Conservation (phyloP, 23 red algal species). For the Gracilariopsis chorda region DNA sequence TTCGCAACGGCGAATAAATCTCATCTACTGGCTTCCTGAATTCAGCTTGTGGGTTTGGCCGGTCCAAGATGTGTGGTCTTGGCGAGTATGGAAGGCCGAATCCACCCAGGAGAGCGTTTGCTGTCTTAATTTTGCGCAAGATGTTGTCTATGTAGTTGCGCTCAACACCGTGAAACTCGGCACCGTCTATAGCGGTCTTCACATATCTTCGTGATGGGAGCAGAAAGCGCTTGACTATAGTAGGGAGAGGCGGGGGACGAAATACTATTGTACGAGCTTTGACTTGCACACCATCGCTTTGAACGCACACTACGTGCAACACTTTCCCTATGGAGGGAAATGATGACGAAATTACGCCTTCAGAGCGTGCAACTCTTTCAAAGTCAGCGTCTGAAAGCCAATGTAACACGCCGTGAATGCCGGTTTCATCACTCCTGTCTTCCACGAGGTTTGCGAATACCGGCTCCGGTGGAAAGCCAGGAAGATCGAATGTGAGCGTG, state of each 20-base stretch:
- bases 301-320: not conserved
- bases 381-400: slow-evolving; percentile 40
- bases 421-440: not conserved
- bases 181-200: slow-evolving; percentile 24
- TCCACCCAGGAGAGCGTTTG: not conserved
- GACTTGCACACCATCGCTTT: not conserved
- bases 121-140: slow-evolving; percentile 6
- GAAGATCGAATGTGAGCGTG: slow-evolving; percentile 56
- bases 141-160: slow-evolving; percentile 20
- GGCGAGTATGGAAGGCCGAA: slow-evolving; percentile 17
- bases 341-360: not conserved
- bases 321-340: not conserved
- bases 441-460: slow-evolving; percentile 67
- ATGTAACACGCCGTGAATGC: slow-evolving; percentile 76
- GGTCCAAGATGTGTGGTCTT: slow-evolving; percentile 35
- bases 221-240: not conserved
- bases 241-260: not conserved
- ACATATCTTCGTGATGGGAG: slow-evolving; percentile 61
- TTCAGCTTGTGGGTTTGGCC: slow-evolving; percentile 12
- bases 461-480: slow-evolving; percentile 71
- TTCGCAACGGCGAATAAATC: slow-evolving; percentile 33
- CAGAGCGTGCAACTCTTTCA: not conserved
- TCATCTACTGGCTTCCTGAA: slow-evolving; percentile 12
- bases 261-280: slow-evolving; percentile 34
- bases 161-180: slow-evolving; percentile 52